phyloP scores from a whole-genome alignment of 2,329 filamentous ascomycete species.

The Chrysoporthe austroafricana region DNA sequence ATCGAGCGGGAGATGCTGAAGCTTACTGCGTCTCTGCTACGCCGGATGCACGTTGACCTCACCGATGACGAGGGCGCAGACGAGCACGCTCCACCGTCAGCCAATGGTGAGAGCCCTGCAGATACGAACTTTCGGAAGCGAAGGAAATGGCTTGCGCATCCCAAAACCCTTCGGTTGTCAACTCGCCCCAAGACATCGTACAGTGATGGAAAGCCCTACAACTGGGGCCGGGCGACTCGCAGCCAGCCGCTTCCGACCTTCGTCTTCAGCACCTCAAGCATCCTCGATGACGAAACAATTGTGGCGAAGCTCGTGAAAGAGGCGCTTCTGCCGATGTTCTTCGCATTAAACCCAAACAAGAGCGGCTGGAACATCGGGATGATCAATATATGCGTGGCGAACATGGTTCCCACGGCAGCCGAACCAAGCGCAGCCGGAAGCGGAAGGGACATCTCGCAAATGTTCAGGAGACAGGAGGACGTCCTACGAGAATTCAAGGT shows the following conservation, averaged over 20 bases:
- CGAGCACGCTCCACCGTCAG: slow-evolving; percentile 33
- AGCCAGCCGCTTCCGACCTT: slow-evolving; percentile 76
- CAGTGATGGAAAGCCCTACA: slow-evolving; percentile 52
- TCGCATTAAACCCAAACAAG: slow-evolving; percentile 70
- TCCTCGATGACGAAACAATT: slow-evolving; percentile 59
- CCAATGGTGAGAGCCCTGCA: not conserved
- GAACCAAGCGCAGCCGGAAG: slow-evolving; percentile 51
- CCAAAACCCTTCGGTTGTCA: slow-evolving; percentile 79
- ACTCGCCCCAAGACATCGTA: slow-evolving; percentile 59
- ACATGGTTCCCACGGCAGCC: slow-evolving; percentile 69
- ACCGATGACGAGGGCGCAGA: slow-evolving; percentile 53
- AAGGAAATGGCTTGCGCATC: slow-evolving; percentile 74
- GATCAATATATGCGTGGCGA: slow-evolving; percentile 85
- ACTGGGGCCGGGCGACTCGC: slow-evolving; percentile 73
- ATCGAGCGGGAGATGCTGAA: slow-evolving; percentile 71
- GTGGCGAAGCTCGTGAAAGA: slow-evolving; percentile 73
- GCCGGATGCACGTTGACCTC: slow-evolving; percentile 79
- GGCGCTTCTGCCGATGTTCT: slow-evolving; percentile 71
- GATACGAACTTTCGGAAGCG: not conserved
- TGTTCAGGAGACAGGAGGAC: slow-evolving; percentile 79
- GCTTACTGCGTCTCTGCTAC: slow-evolving; percentile 71
- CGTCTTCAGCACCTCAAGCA: slow-evolving; percentile 56
- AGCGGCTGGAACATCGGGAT: slow-evolving; percentile 78
- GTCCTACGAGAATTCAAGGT: slow-evolving; percentile 70
- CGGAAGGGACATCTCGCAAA: slow-evolving; percentile 78